Percentiles rank a stretch among this genome's conserved stretches.
phyloP scores from a whole-genome alignment of 225 moss, liverwort and hornwort species.

The Marchantia paleacea region DNA sequence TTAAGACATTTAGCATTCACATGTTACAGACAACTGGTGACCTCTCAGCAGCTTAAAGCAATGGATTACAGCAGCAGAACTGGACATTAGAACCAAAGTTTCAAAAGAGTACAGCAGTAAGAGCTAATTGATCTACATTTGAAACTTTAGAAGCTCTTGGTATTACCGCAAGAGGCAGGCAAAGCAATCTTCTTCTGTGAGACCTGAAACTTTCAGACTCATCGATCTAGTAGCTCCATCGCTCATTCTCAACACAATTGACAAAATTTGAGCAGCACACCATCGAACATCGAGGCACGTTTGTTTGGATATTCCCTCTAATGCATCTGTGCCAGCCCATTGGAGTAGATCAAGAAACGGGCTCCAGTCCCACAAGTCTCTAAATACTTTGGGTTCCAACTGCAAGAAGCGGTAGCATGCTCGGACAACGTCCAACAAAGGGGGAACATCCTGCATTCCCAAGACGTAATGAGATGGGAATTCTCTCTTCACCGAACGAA shows the following conservation, averaged over 20 bases:
- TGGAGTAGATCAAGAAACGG: conserved; percentile 74
- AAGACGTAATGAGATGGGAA: not conserved
- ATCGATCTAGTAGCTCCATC: conserved; percentile 62
- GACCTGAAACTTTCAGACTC: conserved; percentile 47
- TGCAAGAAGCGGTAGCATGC: conserved; percentile 80
- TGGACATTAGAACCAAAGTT: not conserved
- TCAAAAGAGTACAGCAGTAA: too few relatives aligned
- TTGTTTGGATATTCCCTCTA: conserved; percentile 37
- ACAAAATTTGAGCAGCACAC: conserved; percentile 77
- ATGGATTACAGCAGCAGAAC: not conserved
- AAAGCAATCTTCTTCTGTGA: conserved; percentile 62
- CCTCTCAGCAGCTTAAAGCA: not conserved
- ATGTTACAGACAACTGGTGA: not conserved
- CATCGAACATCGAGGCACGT: conserved; percentile 74
- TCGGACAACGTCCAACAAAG: conserved; percentile 62
- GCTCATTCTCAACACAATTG: conserved; percentile 75
- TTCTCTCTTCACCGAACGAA: too few relatives aligned
- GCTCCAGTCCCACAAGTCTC: conserved; percentile 96
- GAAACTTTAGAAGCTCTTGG: not conserved
- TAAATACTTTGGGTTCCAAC: conserved; percentile 70
- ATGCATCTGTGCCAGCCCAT: conserved; percentile 34
- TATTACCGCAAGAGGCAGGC: conserved; percentile 58
- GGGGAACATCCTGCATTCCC: conserved; percentile 47
- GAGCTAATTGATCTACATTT: not conserved
- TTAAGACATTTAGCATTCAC: not conserved